phyloP scores from a whole-genome alignment of 1,284 basidiomycete species.

The Pseudozyma pruni region DNA sequence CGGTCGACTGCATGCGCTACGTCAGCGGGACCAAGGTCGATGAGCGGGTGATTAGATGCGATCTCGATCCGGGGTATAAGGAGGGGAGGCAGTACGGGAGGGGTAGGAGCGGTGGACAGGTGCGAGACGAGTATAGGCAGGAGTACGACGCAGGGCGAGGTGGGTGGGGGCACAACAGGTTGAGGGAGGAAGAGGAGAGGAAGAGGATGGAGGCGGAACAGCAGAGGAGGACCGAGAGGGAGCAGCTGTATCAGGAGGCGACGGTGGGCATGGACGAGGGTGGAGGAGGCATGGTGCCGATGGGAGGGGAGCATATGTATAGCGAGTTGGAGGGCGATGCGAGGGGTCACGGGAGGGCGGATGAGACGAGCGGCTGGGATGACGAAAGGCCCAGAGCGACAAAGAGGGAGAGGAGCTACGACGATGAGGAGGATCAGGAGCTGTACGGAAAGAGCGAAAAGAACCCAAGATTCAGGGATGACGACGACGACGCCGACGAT shows the following conservation, averaged over 20 bases:
- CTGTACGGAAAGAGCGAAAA: slow-evolving; percentile 37
- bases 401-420: slow-evolving; percentile 74
- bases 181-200: slow-evolving; percentile 74
- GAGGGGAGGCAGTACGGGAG: slow-evolving; percentile 97
- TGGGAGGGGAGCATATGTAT: slow-evolving; percentile 45
- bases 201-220: slow-evolving; percentile 78
- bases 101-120: slow-evolving; percentile 95
- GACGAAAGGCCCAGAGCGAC: slow-evolving; percentile 48
- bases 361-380: neutral
- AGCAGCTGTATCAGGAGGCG: slow-evolving; percentile 82
- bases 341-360: slow-evolving; percentile 21
- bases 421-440: slow-evolving; percentile 37
- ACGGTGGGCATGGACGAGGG: slow-evolving; percentile 30
- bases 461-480: slow-evolving; percentile 68
- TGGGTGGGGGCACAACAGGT: slow-evolving; percentile 81
- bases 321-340: slow-evolving; percentile 41
- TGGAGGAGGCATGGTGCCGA: slow-evolving; percentile 43
- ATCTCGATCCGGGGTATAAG: slow-evolving; percentile 96
- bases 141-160: slow-evolving; percentile 87
- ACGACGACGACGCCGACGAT: slow-evolving; percentile 62
- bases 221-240: slow-evolving; percentile 79
- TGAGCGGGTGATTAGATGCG: slow-evolving; percentile 97
- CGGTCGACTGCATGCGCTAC: slow-evolving; percentile 90
- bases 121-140: slow-evolving; percentile 89
- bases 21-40: slow-evolving; percentile 98